Evolutionary conservation across 1,139 yeast genomes (phyloP), one percentile per base, ranked within the genome.

Genomic region (Yamadazyma dushanensis): DNA sequence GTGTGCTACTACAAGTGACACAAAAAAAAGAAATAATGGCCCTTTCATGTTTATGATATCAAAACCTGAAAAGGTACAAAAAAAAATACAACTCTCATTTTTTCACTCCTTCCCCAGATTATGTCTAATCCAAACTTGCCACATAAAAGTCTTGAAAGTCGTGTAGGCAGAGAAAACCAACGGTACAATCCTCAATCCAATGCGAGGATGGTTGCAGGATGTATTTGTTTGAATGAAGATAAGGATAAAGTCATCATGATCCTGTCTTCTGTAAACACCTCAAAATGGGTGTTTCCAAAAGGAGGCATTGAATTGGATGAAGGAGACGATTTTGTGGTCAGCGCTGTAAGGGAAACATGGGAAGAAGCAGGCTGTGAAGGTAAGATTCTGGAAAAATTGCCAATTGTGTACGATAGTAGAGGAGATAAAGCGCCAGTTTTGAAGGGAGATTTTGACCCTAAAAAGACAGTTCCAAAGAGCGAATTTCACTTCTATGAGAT

Each of bases 291-390:
- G 10, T 61, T 92, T 8, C 98, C 98, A 3, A 94, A 92, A 54
- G 99, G 99, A 21, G 99, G 99, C 0, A 80, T 90, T 36, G 99
- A 92, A 58, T 55, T 59, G 28, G 98, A 92, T 57, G 98, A 92
- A 54, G 67, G 75, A 2, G 80, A 78, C 27, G 75, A 72, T 49
- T 68, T 45, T 37, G 59, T 60, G 11, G 60, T 62, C 8, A 66
- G 87, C 6, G 97, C 97, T 0, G 66, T 74, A 11, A 67, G 99
- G 40, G 98, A 92, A 57, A 86, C 96, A 0, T 92, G 98, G 98
- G 98, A 92, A 59, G 99, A 92, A 59, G 95, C 96, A 0, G 98
- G 98, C 0, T 86, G 84, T 19, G 75, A 75, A 28, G 96, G 96
- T 4, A 63, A 57, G 13, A 70, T 88, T 10, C 49, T 67, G 2